phyloP scores from a whole-genome alignment of 768 basidiomycete genomes.

The Neoboletus subvelutipes region DNA sequence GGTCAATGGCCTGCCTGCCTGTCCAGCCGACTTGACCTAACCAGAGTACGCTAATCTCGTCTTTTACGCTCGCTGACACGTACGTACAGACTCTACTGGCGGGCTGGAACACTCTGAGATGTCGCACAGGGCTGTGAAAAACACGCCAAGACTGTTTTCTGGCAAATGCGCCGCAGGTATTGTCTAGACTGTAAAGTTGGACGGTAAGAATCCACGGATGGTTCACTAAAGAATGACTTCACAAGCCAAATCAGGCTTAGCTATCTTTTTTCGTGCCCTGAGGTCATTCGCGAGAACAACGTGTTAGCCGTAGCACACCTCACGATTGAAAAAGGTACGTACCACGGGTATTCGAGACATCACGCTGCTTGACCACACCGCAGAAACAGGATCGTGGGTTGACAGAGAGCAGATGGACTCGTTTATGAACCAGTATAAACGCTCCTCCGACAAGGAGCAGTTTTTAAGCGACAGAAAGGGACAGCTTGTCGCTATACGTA shows the following conservation, averaged over 20 bases:
- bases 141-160: background rate
- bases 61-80: conserved; percentile 30
- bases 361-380: background rate
- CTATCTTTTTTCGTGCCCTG: background rate
- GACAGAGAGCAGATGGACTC: conserved; percentile 13
- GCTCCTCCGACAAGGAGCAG: background rate
- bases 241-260: conserved; percentile 1
- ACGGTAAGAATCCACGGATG: background rate
- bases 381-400: background rate
- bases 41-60: conserved; percentile 45
- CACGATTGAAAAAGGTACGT: background rate
- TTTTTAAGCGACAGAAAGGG: background rate
- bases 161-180: conserved; percentile 16
- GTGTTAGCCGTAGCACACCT: background rate
- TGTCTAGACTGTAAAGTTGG: conserved; percentile 1
- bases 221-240: background rate
- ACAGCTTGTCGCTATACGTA: background rate
- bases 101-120: background rate
- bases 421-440: conserved; percentile 7
- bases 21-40: conserved; percentile 46
- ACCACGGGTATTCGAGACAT: background rate
- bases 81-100: background rate
- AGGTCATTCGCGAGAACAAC: background rate
- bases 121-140: conserved; percentile 11
- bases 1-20: conserved; percentile 39